Conservation (phyloP, 805 yeast genomes). For the Nakazawaea wyomingensis region DNA sequence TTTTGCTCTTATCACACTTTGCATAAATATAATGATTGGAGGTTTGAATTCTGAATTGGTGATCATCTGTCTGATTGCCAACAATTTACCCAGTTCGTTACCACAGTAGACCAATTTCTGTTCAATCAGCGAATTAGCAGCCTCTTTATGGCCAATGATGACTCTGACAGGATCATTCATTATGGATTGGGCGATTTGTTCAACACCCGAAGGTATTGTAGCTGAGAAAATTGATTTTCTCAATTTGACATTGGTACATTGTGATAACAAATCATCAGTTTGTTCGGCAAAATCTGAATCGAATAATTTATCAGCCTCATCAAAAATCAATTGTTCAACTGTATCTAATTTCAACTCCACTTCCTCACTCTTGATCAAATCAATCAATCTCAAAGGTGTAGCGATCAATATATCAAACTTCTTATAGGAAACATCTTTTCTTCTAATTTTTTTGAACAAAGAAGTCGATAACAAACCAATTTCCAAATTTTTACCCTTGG, state of each 20-base stretch:
- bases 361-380: conserved; percentile 58
- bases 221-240: conserved; percentile 88
- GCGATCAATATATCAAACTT: conserved; percentile 78
- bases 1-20: conserved; percentile 88
- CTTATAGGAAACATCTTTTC: conserved; percentile 49
- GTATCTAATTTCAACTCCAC: conserved; percentile 46
- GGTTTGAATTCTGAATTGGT: conserved; percentile 83
- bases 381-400: conserved; percentile 87
- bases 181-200: conserved; percentile 76
- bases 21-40: conserved; percentile 88
- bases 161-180: conserved; percentile 85
- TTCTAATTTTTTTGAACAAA: conserved; percentile 59
- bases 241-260: conserved; percentile 45
- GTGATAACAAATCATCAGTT: conserved; percentile 75
- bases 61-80: conserved; percentile 86
- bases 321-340: conserved; percentile 78
- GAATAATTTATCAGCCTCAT: conserved; percentile 93
- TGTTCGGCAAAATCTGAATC: conserved; percentile 86
- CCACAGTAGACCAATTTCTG: conserved; percentile 86
- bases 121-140: conserved; percentile 78
- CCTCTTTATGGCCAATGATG: conserved; percentile 89
- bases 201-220: conserved; percentile 90
- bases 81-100: conserved; percentile 88
- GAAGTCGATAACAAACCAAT: conserved; percentile 68
- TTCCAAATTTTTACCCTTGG: conserved; percentile 50